A percentile compares a stretch with the other conserved stretches of the same genome.
Conservation (phyloP, 768 basidiomycete genomes). For the Mycena amicta region DNA sequence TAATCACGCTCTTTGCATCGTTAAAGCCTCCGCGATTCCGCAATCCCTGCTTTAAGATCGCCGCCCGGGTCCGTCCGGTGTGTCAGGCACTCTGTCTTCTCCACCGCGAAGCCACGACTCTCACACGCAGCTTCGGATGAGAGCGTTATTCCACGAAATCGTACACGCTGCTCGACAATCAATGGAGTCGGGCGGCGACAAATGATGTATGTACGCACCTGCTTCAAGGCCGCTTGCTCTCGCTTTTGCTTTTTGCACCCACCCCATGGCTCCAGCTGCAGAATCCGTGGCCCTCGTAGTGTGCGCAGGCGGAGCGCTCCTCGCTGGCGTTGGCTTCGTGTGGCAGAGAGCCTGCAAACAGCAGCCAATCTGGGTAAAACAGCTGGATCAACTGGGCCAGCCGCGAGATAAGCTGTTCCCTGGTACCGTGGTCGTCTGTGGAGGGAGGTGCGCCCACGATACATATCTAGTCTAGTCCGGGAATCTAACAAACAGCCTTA, state of each 20-base stretch:
- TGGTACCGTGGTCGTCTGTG: constrained; percentile 27
- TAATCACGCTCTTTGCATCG: no score
- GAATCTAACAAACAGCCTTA: neutral
- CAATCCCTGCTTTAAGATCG: no score
- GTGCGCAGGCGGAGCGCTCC: neutral
- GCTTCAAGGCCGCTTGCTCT: no score
- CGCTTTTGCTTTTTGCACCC: no score
- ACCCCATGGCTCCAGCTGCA: neutral
- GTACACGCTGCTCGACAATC: neutral
- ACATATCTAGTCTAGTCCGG: neutral
- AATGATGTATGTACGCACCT: neutral
- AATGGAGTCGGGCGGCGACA: neutral
- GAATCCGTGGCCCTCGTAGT: neutral
- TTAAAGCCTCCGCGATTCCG: no score
- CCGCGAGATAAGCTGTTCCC: neutral
- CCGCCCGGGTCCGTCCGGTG: neutral
- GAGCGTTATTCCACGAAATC: neutral
- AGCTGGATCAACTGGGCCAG: constrained; percentile 4
- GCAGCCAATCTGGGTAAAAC: neutral
- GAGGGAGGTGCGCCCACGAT: constrained; percentile 26
- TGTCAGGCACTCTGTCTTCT: neutral
- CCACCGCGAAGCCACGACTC: neutral
- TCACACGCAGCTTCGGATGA: neutral
- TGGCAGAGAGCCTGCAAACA: constrained; percentile 12
- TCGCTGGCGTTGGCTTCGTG: neutral